Evolutionary conservation across 176 grass and related monocot genomes (phyloP).

Genomic region (Sorghum bicolor): DNA sequence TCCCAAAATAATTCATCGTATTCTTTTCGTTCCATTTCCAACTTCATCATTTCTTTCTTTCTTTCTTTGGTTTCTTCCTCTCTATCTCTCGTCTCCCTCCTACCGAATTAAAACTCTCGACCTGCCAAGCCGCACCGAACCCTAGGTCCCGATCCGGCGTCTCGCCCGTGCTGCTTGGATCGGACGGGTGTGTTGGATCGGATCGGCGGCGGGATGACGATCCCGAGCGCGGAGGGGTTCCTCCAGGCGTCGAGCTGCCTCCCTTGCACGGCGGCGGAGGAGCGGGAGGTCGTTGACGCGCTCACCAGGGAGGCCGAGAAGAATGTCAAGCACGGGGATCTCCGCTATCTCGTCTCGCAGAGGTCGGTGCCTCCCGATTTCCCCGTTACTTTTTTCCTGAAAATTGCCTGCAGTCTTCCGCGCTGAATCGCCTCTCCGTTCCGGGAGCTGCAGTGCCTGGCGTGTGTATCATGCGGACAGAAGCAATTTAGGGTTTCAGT

Average conservation of each 20-base stretch:
- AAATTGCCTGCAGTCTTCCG: not conserved
- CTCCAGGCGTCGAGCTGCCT: conserved; percentile 65
- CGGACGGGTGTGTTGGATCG: not conserved
- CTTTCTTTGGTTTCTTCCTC: not conserved
- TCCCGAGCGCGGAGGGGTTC: conserved; percentile 70
- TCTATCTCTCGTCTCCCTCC: not conserved
- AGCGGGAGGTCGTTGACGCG: conserved; percentile 47
- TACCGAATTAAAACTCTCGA: conserved; percentile 14
- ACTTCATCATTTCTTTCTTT: too few species aligned
- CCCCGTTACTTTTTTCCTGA: not conserved
- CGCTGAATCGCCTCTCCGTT: not conserved
- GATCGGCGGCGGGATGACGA: conserved; percentile 60
- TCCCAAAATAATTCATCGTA: not conserved
- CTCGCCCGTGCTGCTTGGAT: not conserved
- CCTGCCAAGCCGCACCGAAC: conserved; percentile 27
- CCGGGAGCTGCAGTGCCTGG: not conserved
- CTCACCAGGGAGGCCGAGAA: conserved; percentile 53
- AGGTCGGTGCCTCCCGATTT: conserved; percentile 35
- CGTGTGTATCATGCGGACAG: conserved; percentile 19
- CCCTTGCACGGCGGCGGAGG: conserved; percentile 75
- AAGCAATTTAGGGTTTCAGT: not conserved
- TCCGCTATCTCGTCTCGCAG: conserved; percentile 66
- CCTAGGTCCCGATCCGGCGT: conserved; percentile 23
- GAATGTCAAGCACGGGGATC: conserved; percentile 89
- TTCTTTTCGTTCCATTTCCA: not conserved